phyloP scores from a whole-genome alignment of 768 basidiomycete species.

The Xerocomus spinulosus region DNA sequence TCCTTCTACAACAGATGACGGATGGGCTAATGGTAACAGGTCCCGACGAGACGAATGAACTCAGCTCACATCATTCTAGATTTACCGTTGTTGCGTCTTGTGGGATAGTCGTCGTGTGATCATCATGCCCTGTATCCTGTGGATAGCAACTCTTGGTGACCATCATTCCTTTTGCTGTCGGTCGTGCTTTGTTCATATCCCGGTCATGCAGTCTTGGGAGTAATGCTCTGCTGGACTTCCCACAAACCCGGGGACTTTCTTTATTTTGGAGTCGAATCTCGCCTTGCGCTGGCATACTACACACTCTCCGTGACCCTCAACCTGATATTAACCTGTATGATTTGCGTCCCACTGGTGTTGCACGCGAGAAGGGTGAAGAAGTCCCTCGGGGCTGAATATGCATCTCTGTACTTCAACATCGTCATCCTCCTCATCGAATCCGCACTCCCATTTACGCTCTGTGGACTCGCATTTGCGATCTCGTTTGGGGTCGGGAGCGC shows the following conservation, averaged over 20 bases:
- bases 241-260: background rate
- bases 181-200: background rate
- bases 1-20: conserved; percentile 28
- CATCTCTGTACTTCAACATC: conserved; percentile 5
- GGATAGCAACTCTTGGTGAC: conserved; percentile 12
- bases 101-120: conserved; percentile 18
- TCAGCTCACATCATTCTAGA: conserved; percentile 17
- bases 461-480: conserved; percentile 6
- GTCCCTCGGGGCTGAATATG: conserved; percentile 1
- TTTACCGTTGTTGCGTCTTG: conserved; percentile 34
- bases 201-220: conserved; percentile 1
- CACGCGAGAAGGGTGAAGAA: background rate
- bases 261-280: background rate
- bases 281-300: conserved; percentile 4
- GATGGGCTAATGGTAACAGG: conserved; percentile 23
- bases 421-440: conserved; percentile 9
- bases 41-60: conserved; percentile 8
- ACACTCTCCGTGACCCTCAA: background rate
- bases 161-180: background rate
- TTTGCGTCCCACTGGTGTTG: conserved; percentile 4
- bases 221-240: background rate
- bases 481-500: background rate
- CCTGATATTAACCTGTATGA: conserved; percentile 3
- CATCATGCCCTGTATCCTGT: conserved; percentile 9
- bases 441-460: conserved; percentile 8